Evolutionary conservation across 2,329 filamentous ascomycete genomes (phyloP), one percentile per base, ranked within the genome.

Genomic region (Anthostomella pinea): DNA sequence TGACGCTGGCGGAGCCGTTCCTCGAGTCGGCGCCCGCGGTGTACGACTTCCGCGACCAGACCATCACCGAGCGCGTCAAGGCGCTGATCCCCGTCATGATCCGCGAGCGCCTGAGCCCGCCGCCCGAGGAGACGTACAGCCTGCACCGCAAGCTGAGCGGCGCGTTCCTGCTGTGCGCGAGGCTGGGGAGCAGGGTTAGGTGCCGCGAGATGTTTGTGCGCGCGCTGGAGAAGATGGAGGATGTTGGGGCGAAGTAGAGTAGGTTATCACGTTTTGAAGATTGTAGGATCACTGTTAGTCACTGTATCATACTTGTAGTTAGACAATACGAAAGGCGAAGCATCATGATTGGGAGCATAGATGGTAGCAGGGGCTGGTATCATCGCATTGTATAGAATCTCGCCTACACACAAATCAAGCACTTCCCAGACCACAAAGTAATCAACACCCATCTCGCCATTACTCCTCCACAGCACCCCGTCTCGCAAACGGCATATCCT

Each of bases 101-200:
- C 30, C 78, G 79, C 38, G 93, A 98, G 69, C 70, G 93, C 22
- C 67, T 98, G 14, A 81, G 87, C 11, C 91, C 93, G 16, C 93
- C 94, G 16, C 93, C 93, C 0, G 94, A 98, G 67, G 93, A 98
- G 72, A 98, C 93, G 34, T 98, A 98, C 59, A 91, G 85, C 59
- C 66, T 98, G 54, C 93, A 98, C 64, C 79, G 93, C 43, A 98
- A 98, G 68, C 68, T 98, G 36, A 95, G 89, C 60, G 93, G 93
- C 0, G 94, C 93, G 0, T 98, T 98, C 59, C 65, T 98, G 55
- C 71, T 98, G 13, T 98, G 93, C 62, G 90, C 93, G 0, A 77
- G 81, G 48, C 62, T 98, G 41, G 89, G 87, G 3, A 95, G 88
- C 60, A 75, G 79, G 46, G 90, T 98, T 3, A 72, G 72, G 39